Evolutionary conservation across 202 grass and related monocot genomes (phyloP), one percentile per base, ranked within the genome.

Genomic region (Zizania palustris): DNA sequence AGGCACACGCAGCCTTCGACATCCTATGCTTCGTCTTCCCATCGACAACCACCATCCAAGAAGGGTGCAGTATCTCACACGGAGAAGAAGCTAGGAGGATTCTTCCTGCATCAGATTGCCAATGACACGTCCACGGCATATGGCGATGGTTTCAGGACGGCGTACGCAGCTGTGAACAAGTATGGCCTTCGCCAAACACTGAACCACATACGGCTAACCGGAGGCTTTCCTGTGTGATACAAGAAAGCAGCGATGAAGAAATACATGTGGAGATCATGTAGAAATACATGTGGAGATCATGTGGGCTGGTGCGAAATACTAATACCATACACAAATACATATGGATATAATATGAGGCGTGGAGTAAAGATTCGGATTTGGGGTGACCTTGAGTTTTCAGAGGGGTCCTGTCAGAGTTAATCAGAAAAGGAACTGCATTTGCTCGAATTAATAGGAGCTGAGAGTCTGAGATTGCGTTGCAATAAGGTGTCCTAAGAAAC

Each of bases 51-150:
- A 37, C 65, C 88, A 9, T 91, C 86, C 45, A 94, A 97, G 87
- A 97, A 97, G 87, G 89, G 83, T 5, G 88, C 84, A 12, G 92
- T 80, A 61, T 92, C 94, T 16, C 82, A 87, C 28, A 97, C 82
- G 5, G 94, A 94, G 79, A 97, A 92, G 89, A 97, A 92, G 83
- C 94, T 97, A 0, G 94, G 94, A 20, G 89, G 90, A 60, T 97
- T 97, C 75, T 97, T 94, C 94, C 90, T 84, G 89, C 91, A 94
- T 85, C 94, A 97, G 78, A 97, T 97, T 59, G 86, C 80, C 70
- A 84, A 93, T 39, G 94, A 94, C 80, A 90, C 94, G 11, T 94
- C 94, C n/a, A 53, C 86, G 7, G 89, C 89, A 2, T 97, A 94
- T 6, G 94, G 94, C 1, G 91, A 97, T 39, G 94, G 94, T 73